Evolutionary conservation across 148 eudicot genomes (phyloP).

Genomic region (Tetragonia tetragonoides): DNA sequence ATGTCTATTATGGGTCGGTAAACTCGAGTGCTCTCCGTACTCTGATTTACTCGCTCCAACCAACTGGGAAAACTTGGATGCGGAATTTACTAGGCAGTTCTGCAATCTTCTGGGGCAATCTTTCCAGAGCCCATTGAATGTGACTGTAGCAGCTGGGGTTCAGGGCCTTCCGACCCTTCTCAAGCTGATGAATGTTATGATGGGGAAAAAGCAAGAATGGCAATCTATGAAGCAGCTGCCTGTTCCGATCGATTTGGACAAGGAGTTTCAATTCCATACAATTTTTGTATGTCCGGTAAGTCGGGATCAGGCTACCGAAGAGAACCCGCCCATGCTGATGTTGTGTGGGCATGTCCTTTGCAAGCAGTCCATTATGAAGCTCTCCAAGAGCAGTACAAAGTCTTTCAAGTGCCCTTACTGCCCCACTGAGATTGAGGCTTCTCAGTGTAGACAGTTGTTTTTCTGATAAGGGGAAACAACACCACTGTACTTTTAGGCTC

Average conservation of each 20-base stretch:
- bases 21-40: conserved; percentile 71
- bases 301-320: conserved; percentile 81
- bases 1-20: conserved; percentile 70
- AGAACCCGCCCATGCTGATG: conserved; percentile 91
- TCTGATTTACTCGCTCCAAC: conserved; percentile 51
- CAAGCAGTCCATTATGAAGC: conserved; percentile 78
- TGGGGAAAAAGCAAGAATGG: conserved; percentile 79
- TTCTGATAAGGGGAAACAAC: conserved; percentile 35
- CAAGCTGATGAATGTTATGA: conserved; percentile 86
- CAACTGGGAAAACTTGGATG: conserved; percentile 60
- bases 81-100: conserved; percentile 57
- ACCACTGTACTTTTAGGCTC: conserved; percentile 1
- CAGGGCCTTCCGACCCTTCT: conserved; percentile 84
- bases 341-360: conserved; percentile 84
- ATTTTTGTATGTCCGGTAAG: conserved; percentile 90
- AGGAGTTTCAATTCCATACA: conserved; percentile 78
- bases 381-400: conserved; percentile 72
- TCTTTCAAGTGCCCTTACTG: conserved; percentile 94
- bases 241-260: conserved; percentile 68
- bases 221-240: conserved; percentile 80
- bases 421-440: conserved; percentile 64
- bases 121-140: conserved; percentile 66
- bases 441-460: conserved; percentile 61
- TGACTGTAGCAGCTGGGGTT: conserved; percentile 68
- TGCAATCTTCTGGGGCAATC: conserved; percentile 74